phyloP scores from a whole-genome alignment of 345 rosid species.

The Dovyalis caffra region DNA sequence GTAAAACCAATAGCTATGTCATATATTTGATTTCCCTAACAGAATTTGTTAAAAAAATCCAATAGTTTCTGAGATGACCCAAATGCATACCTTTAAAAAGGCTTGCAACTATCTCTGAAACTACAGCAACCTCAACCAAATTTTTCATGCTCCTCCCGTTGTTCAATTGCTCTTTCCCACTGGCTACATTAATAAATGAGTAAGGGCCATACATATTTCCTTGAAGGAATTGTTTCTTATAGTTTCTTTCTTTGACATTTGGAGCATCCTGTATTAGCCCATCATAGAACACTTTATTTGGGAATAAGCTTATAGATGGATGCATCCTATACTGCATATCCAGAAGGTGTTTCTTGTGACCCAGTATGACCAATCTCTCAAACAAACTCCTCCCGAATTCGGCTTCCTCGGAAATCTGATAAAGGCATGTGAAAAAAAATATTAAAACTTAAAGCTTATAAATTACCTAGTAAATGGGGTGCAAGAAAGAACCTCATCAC shows the following conservation, averaged over 20 bases:
- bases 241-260: conserved; percentile 11
- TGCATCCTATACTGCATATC: conserved; percentile 38
- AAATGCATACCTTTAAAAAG: conserved; percentile 37
- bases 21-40: background rate
- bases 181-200: conserved; percentile 45
- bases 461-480: background rate
- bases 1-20: background rate
- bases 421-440: no score
- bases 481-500: conserved; percentile 2
- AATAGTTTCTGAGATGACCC: background rate
- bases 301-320: conserved; percentile 34
- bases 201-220: conserved; percentile 44
- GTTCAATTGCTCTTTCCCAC: conserved; percentile 34
- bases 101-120: conserved; percentile 29
- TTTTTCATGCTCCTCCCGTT: conserved; percentile 33
- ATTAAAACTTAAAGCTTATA: background rate
- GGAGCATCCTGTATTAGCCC: conserved; percentile 18
- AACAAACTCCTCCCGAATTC: conserved; percentile 33
- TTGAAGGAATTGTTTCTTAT: conserved; percentile 21
- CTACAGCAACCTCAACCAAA: conserved; percentile 40
- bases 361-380: conserved; percentile 25
- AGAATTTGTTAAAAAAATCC: background rate
- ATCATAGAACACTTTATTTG: conserved; percentile 26
- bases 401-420: conserved; percentile 23
- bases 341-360: conserved; percentile 23